Conservation (phyloP, 495 filamentous ascomycete genomes). For the Acidiella bohemica region DNA sequence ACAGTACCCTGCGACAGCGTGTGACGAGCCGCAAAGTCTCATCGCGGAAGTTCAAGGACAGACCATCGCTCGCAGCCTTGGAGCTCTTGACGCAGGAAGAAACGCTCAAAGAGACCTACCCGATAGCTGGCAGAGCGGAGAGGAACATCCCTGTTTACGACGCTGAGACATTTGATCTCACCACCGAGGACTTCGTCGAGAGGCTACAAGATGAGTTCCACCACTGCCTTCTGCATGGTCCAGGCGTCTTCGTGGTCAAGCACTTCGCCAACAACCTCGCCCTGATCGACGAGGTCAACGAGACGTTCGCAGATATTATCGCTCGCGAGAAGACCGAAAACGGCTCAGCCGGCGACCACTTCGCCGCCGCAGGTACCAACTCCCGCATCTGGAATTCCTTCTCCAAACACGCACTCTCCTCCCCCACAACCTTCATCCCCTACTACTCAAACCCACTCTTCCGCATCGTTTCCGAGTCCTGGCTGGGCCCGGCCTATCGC, state of each 20-base stretch:
- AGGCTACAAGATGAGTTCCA: constrained; percentile 43
- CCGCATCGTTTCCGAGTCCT: constrained; percentile 31
- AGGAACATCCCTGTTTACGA: constrained; percentile 43
- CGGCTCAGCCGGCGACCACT: constrained; percentile 39
- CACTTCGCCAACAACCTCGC: constrained; percentile 30
- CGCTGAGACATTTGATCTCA: constrained; percentile 23
- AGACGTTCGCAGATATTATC: constrained; percentile 36
- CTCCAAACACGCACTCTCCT: constrained; percentile 37
- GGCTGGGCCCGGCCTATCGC: constrained; percentile 41
- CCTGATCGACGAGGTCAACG: constrained; percentile 31
- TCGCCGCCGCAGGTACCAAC: constrained; percentile 36
- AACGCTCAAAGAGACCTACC: constrained; percentile 29
- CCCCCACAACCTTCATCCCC: constrained; percentile 34
- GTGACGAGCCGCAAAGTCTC: constrained; percentile 2
- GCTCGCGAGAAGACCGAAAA: constrained; percentile 22
- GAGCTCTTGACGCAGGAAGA: constrained; percentile 32
- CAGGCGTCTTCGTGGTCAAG: constrained; percentile 40
- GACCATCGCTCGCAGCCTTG: constrained; percentile 26
- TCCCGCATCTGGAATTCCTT: constrained; percentile 47
- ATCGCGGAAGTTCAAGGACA: constrained; percentile 17
- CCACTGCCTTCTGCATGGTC: constrained; percentile 38
- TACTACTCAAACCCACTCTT: constrained; percentile 46
- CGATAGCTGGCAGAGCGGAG: constrained; percentile 30
- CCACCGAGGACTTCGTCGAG: constrained; percentile 15
- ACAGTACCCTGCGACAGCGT: constrained; percentile 3